Evolutionary conservation across 2,329 filamentous ascomycete species (phyloP), one percentile per base, ranked within the genome.

Genomic region (Colletotrichum destructivum): DNA sequence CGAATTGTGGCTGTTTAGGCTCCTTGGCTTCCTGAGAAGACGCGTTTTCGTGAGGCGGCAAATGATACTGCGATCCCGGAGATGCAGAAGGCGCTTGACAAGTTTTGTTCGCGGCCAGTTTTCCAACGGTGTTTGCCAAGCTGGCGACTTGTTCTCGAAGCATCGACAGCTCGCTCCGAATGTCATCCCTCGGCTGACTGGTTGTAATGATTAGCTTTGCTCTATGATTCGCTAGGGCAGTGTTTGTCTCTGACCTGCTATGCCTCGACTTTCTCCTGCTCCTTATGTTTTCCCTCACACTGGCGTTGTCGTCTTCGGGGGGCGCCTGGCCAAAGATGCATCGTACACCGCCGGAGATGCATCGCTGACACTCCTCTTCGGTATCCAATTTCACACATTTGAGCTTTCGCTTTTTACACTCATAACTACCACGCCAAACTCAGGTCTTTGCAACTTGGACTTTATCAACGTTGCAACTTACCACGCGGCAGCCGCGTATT

Each of bases 331-430:
- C 74, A 21, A 65, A 69, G 11, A 65, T 16, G 40, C 80, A 81
- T 1, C 55, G 51, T 4, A 78, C 61, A 2, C 78, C 77, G 54
- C 76, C 74, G 2, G 74, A 62, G 12, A 76, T 74, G 47, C 81
- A 82, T 64, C 81, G 71, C 64, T 81, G 76, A 57, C 81, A 82
- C 51, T 66, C 74, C 5, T 70, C 73, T 31, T 78, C 75, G 3
- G 66, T 66, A 15, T 75, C 74, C 0, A 66, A 63, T 1, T 78
- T 78, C 42, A 81, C 75, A 71, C 82, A 84, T 70, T 84, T 84
- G 65, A 84, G 80, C 66, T 84, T 84, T 42, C 81, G 74, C 35
- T 81, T 81, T 67, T 83, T 83, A 72, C 82, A 84, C 31, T 83
- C 66, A 8, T 16, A 26, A 26, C 66, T 69, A 15, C 18, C 12